Conservation (phyloP, 805 yeast species). For the Saturnispora sekii region DNA sequence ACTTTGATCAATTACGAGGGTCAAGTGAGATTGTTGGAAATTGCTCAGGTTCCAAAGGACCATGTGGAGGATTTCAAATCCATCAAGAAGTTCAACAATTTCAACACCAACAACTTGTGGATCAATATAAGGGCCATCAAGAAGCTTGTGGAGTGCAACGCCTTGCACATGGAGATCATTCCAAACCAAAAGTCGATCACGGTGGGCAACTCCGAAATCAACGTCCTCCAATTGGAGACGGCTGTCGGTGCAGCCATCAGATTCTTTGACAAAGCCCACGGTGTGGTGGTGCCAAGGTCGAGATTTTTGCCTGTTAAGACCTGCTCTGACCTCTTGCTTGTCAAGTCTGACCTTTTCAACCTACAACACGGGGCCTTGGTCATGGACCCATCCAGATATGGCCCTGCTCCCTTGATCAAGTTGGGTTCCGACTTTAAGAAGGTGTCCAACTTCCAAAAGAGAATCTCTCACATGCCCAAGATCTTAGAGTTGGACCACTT, state of each 20-base stretch:
- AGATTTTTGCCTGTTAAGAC: slow-evolving; percentile 98
- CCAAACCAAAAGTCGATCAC: slow-evolving; percentile 85
- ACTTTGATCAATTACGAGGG: slow-evolving; percentile 95
- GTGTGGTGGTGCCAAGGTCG: slow-evolving; percentile 96
- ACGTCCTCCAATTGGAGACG: slow-evolving; percentile 92
- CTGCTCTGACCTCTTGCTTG: slow-evolving; percentile 86
- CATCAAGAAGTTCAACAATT: slow-evolving; percentile 94
- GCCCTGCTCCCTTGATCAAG: slow-evolving; percentile 89
- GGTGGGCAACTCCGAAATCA: slow-evolving; percentile 66
- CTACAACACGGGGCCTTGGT: slow-evolving; percentile 86
- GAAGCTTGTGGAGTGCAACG: slow-evolving; percentile 76
- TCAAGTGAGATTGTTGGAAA: slow-evolving; percentile 85
- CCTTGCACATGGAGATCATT: slow-evolving; percentile 84
- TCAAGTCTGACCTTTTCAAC: slow-evolving; percentile 87
- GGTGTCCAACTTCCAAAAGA: slow-evolving; percentile 79
- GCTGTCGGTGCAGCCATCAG: slow-evolving; percentile 99
- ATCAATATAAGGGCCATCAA: slow-evolving; percentile 90
- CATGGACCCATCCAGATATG: slow-evolving; percentile 76
- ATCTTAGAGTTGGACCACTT: slow-evolving; percentile 94
- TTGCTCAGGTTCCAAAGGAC: slow-evolving; percentile 97
- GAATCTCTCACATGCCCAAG: slow-evolving; percentile 93
- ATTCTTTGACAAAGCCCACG: slow-evolving; percentile 90
- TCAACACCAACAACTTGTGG: slow-evolving; percentile 98
- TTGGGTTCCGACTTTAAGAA: slow-evolving; percentile 95
- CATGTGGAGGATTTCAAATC: slow-evolving; percentile 97